Evolutionary conservation across 306 rosid genomes (phyloP).

Genomic region (Albizia julibrissin): DNA sequence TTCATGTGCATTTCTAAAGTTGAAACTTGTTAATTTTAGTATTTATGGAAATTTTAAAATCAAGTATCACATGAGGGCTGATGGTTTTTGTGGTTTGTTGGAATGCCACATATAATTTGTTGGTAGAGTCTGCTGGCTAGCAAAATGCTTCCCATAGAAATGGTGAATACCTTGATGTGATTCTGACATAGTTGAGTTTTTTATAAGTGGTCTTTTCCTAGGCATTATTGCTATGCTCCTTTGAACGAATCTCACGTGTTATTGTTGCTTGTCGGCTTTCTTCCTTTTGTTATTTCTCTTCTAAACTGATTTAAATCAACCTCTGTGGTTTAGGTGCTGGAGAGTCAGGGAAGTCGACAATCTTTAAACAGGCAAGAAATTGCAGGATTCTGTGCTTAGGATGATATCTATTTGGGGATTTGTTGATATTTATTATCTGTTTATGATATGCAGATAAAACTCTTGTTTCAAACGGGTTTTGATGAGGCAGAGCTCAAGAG

Average conservation of each 20-base stretch:
- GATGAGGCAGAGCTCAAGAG: conserved; percentile 94
- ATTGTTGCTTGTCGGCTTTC: neutral
- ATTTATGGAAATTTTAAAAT: conserved; percentile 3
- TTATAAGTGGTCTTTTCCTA: neutral
- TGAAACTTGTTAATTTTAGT: conserved; percentile 12
- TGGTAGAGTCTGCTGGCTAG: neutral
- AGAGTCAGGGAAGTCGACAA: conserved; percentile 95
- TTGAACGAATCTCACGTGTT: conserved; percentile 23
- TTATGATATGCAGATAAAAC: conserved; percentile 72
- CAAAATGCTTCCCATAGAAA: conserved; percentile 2
- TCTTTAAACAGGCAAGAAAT: conserved; percentile 86
- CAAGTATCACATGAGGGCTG: conserved; percentile 16
- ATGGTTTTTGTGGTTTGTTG: neutral
- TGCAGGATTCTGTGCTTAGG: conserved; percentile 20
- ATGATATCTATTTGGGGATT: conserved; percentile 13
- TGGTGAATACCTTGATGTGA: neutral
- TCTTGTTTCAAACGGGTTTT: conserved; percentile 95
- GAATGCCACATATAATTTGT: neutral
- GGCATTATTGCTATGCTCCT: neutral
- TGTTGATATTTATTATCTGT: conserved; percentile 20
- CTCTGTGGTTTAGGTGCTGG: conserved; percentile 70
- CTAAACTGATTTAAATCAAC: conserved; percentile 21
- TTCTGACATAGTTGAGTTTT: neutral
- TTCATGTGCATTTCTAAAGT: conserved; percentile 12
- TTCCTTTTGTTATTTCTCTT: conserved; percentile 13